These are phyloP conservation scores for Penicillium palitans DNA, from an alignment of 2,329 filamentous ascomycete species.

Conservation along the genomic window DNA sequence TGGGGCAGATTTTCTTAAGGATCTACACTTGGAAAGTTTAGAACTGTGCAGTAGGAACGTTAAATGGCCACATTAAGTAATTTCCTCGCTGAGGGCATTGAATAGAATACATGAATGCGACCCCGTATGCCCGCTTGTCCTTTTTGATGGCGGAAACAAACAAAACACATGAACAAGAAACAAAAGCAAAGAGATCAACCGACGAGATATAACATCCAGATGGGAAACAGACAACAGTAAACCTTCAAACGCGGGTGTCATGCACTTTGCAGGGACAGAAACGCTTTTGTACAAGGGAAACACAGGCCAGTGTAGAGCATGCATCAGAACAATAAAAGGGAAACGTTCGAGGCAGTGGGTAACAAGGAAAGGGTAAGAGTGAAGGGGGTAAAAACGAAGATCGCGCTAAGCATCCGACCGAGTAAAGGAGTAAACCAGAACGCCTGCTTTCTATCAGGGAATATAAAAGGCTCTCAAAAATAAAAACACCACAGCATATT, in stretches of 20 bases:
- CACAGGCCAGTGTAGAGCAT: conserved; percentile 16
- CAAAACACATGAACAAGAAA: conserved; percentile 16
- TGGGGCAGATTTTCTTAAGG: neutral
- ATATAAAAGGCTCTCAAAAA: conserved; percentile 36
- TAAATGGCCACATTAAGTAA: conserved; percentile 22
- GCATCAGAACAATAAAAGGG: conserved; percentile 10
- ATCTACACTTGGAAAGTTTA: neutral
- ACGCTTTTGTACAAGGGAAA: conserved; percentile 38
- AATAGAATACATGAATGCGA: conserved; percentile 32
- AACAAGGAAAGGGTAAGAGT: conserved; percentile 12
- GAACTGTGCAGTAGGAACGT: neutral
- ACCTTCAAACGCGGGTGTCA: conserved; percentile 15
- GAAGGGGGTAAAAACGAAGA: conserved; percentile 17
- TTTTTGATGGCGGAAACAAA: conserved; percentile 6
- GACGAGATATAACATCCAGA: conserved; percentile 17
- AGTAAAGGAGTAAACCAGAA: conserved; percentile 36
- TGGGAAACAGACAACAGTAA: conserved; percentile 14
- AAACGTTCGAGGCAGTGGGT: neutral
- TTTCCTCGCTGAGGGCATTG: conserved; percentile 27
- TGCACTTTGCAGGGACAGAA: conserved; percentile 21
- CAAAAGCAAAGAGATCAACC: conserved; percentile 12
- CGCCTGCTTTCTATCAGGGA: conserved; percentile 43
- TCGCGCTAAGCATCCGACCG: conserved; percentile 35
- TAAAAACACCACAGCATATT: conserved; percentile 27
- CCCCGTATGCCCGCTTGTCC: conserved; percentile 11